These are phyloP conservation scores for Nicotiana paniculata DNA, from an alignment of 257 asterid species.

Conservation along the genomic window DNA sequence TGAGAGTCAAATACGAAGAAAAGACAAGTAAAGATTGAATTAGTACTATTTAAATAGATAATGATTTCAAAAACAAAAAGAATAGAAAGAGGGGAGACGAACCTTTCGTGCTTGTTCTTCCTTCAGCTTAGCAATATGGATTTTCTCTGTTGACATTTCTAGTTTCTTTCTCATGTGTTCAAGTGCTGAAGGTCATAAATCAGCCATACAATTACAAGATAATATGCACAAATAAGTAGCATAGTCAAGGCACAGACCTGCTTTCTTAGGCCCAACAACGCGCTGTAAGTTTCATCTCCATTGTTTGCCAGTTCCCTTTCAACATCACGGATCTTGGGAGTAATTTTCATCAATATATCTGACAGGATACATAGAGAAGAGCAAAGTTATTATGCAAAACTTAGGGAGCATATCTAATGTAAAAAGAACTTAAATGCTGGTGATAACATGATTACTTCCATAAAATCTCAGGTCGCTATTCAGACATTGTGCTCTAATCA, in stretches of 20 bases:
- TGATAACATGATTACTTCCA: not conserved
- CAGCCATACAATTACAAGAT: slow-evolving; percentile 2
- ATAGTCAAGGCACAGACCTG: slow-evolving; percentile 33
- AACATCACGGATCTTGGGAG: slow-evolving; percentile 89
- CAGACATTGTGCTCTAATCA: not conserved
- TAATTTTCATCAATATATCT: slow-evolving; percentile 93
- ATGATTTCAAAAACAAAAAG: not conserved
- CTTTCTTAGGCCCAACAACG: slow-evolving; percentile 81
- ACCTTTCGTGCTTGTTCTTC: slow-evolving; percentile 83
- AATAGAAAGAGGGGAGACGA: not conserved
- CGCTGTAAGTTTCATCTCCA: slow-evolving; percentile 96
- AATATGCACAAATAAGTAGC: slow-evolving; percentile 4
- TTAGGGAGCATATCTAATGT: not conserved
- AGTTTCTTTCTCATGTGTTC: slow-evolving; percentile 90
- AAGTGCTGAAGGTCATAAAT: slow-evolving; percentile 50
- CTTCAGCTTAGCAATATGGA: slow-evolving; percentile 61
- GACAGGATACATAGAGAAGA: slow-evolving; percentile 16
- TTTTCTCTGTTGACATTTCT: slow-evolving; percentile 76
- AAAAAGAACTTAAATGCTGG: not conserved
- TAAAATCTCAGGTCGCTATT: not conserved
- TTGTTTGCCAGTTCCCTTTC: slow-evolving; percentile 73
- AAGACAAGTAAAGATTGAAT: not conserved
- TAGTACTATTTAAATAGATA: not conserved
- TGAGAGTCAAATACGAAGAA: not conserved
- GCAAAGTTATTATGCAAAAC: slow-evolving; percentile 4